These are phyloP conservation scores for Neonectria faginata DNA, from an alignment of 2,329 filamentous ascomycete genomes.

Conservation along the genomic window DNA sequence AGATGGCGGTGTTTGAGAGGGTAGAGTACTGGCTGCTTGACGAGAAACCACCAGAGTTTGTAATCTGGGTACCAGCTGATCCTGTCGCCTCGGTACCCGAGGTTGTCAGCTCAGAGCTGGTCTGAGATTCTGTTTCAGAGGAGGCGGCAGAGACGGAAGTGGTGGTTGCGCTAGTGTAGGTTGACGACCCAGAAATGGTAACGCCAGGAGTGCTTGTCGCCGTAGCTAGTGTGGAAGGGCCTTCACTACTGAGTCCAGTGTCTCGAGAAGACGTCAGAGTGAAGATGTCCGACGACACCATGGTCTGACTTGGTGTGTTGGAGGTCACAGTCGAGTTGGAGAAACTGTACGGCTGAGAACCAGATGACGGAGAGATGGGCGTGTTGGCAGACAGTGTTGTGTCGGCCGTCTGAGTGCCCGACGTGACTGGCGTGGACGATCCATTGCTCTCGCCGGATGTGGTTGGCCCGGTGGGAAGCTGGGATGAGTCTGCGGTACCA, in stretches of 20 bases:
- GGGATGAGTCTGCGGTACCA: not conserved
- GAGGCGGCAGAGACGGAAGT: not conserved
- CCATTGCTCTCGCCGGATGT: constrained; percentile 10
- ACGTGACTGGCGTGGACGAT: constrained; percentile 10
- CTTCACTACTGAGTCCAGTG: constrained; percentile 11
- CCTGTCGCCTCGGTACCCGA: constrained; percentile 8
- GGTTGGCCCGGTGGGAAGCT: not conserved
- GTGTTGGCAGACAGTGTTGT: constrained; percentile 24
- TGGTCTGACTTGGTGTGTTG: constrained; percentile 15
- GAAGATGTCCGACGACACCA: constrained; percentile 27
- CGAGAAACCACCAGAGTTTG: not conserved
- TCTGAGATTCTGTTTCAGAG: constrained; percentile 7
- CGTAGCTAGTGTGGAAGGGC: not conserved
- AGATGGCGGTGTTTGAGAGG: not conserved
- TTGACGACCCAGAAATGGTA: constrained; percentile 2
- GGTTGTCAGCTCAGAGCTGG: constrained; percentile 11
- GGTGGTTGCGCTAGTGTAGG: constrained; percentile 6
- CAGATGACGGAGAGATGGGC: constrained; percentile 19
- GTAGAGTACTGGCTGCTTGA: not conserved
- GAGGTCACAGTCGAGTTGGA: constrained; percentile 32
- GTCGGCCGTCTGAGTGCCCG: constrained; percentile 4
- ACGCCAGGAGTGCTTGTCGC: not conserved
- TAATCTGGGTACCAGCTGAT: not conserved
- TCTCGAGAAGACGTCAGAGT: constrained; percentile 16
- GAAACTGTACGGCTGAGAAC: constrained; percentile 32